Evolutionary conservation across 106 monocot genomes (phyloP).

Genomic region (Narthecium ossifragum): DNA sequence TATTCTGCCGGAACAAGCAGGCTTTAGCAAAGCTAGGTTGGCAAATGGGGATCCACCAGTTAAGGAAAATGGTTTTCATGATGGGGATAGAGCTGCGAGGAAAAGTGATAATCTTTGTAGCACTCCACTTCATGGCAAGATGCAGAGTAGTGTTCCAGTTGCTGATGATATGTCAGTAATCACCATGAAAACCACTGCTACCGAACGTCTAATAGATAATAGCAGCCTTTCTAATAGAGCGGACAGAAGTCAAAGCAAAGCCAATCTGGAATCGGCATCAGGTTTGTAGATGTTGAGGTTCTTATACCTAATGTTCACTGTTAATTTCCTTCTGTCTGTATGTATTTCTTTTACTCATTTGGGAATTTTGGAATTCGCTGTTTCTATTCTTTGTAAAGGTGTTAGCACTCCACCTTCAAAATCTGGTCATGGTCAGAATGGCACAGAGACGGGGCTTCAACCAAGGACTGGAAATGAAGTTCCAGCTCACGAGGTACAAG

Average conservation of each 20-base stretch:
- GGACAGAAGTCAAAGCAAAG: conserved; percentile 31
- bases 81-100: conserved; percentile 25
- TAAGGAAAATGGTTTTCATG: conserved; percentile 48
- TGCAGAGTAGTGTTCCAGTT: conserved; percentile 15
- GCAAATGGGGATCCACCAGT: conserved; percentile 44
- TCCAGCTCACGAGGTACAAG: conserved; percentile 52
- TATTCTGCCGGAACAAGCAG: conserved; percentile 39
- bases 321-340: background rate
- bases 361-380: background rate
- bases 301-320: background rate
- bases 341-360: background rate
- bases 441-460: conserved; percentile 22
- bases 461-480: conserved; percentile 27
- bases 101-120: conserved; percentile 26
- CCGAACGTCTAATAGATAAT: conserved; percentile 30
- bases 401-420: conserved; percentile 23
- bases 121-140: conserved; percentile 30
- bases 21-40: conserved; percentile 29
- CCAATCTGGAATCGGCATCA: conserved; percentile 23
- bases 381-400: conserved; percentile 13
- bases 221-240: conserved; percentile 17
- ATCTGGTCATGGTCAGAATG: conserved; percentile 29
- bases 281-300: conserved; percentile 12
- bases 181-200: conserved; percentile 21
- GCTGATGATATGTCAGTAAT: conserved; percentile 49